phyloP scores from a whole-genome alignment of 306 rosid species.

The Echinosophora koreensis region DNA sequence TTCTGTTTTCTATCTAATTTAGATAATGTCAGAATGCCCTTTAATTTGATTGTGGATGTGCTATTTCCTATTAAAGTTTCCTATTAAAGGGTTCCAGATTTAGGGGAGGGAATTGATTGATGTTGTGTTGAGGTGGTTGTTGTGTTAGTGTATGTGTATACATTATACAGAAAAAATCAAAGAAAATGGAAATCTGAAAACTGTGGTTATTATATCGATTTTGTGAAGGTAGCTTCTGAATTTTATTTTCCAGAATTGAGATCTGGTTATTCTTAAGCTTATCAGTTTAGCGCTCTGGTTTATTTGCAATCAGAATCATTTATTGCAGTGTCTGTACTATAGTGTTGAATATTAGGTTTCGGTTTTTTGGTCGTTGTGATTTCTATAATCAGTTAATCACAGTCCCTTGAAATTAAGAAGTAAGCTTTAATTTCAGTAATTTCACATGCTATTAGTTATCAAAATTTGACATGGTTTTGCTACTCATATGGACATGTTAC shows the following conservation, averaged over 20 bases:
- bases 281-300: background rate
- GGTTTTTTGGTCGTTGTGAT: too few species aligned
- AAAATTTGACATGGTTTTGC: background rate
- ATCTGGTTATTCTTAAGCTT: background rate
- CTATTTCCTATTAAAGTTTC: too few species aligned
- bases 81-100: background rate
- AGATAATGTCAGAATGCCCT: too few species aligned
- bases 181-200: constrained; percentile 5
- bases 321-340: too few species aligned
- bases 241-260: background rate
- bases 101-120: background rate
- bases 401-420: constrained; percentile 57
- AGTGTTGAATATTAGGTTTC: too few species aligned
- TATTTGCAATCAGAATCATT: too few species aligned
- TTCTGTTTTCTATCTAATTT: too few species aligned
- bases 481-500: too few species aligned
- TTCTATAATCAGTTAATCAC: too few species aligned
- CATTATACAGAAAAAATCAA: constrained; percentile 19
- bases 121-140: background rate
- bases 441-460: constrained; percentile 28
- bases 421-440: constrained; percentile 54
- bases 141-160: background rate
- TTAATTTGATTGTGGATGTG: too few species aligned
- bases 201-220: background rate
- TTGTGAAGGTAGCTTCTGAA: background rate